Conservation (phyloP, 1,139 yeast species). For the Pichia sp. region DNA sequence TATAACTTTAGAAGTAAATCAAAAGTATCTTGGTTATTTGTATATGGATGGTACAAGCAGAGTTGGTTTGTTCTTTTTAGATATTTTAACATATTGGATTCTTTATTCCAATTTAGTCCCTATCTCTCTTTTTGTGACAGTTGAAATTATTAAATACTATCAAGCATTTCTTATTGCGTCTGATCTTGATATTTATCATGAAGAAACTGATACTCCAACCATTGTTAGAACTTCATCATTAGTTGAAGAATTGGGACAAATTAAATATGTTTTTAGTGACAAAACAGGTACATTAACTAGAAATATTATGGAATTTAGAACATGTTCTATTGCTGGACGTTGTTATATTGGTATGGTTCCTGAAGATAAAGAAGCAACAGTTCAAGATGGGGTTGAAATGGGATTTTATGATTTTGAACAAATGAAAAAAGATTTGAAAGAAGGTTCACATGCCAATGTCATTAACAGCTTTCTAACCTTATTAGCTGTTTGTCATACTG, state of each 20-base stretch:
- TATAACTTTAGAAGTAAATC: conserved; percentile 55
- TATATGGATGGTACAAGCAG: conserved; percentile 64
- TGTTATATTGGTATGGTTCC: conserved; percentile 88
- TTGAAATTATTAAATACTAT: conserved; percentile 89
- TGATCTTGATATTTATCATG: conserved; percentile 88
- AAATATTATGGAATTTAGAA: conserved; percentile 92
- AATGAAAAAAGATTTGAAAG: conserved; percentile 39
- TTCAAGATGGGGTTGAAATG: conserved; percentile 71
- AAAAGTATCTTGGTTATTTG: conserved; percentile 53
- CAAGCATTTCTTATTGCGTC: conserved; percentile 93
- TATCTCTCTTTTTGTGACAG: conserved; percentile 89
- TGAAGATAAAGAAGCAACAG: conserved; percentile 73
- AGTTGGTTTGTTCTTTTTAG: conserved; percentile 68
- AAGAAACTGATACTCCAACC: conserved; percentile 85
- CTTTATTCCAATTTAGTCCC: conserved; percentile 93
- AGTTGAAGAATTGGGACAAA: conserved; percentile 95
- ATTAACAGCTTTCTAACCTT: conserved; percentile 80
- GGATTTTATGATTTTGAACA: conserved; percentile 75
- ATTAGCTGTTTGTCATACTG: conserved; percentile 93
- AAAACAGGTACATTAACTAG: conserved; percentile 95
- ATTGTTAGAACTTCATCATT: conserved; percentile 91
- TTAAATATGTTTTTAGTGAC: conserved; percentile 91
- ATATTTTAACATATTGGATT: conserved; percentile 91
- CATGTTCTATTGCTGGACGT: conserved; percentile 90
- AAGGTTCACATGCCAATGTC: conserved; percentile 36